Evolutionary conservation across 495 filamentous ascomycete genomes (phyloP).

Genomic region (Penicillium angulare): DNA sequence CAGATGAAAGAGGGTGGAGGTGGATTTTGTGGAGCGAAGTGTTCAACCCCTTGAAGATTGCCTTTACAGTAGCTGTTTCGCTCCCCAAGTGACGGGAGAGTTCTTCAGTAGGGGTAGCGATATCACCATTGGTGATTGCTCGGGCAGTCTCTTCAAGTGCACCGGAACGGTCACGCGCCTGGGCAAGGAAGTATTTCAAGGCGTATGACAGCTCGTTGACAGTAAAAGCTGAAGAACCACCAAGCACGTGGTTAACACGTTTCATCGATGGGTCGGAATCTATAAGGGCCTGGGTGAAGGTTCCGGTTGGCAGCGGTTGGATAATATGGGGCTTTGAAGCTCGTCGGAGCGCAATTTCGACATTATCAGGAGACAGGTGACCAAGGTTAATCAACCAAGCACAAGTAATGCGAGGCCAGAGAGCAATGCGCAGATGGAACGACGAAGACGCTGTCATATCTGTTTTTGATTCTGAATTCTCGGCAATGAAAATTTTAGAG

Average conservation of each 20-base stretch:
- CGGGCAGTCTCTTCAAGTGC: conserved; percentile 32
- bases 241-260: conserved; percentile 54
- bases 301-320: conserved; percentile 48
- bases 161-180: conserved; percentile 32
- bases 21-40: conserved; percentile 62
- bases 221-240: conserved; percentile 37
- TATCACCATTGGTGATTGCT: conserved; percentile 32
- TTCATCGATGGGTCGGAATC: conserved; percentile 61
- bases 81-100: conserved; percentile 27
- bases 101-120: conserved; percentile 20
- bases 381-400: conserved; percentile 62
- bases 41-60: conserved; percentile 41
- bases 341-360: conserved; percentile 57
- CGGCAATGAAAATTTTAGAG: conserved; percentile 51
- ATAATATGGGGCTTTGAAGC: conserved; percentile 46
- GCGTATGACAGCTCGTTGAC: conserved; percentile 45
- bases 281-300: conserved; percentile 58
- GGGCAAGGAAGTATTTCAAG: conserved; percentile 39
- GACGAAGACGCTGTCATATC: conserved; percentile 24
- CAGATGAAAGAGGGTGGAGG: conserved; percentile 53
- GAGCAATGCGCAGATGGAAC: conserved; percentile 42
- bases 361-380: conserved; percentile 59
- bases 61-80: conserved; percentile 24
- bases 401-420: conserved; percentile 52
- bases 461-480: conserved; percentile 20